Evolutionary conservation across 106 monocot species (phyloP), one percentile per base, ranked within the genome.

Genomic region (Apostasia shenzhenica): DNA sequence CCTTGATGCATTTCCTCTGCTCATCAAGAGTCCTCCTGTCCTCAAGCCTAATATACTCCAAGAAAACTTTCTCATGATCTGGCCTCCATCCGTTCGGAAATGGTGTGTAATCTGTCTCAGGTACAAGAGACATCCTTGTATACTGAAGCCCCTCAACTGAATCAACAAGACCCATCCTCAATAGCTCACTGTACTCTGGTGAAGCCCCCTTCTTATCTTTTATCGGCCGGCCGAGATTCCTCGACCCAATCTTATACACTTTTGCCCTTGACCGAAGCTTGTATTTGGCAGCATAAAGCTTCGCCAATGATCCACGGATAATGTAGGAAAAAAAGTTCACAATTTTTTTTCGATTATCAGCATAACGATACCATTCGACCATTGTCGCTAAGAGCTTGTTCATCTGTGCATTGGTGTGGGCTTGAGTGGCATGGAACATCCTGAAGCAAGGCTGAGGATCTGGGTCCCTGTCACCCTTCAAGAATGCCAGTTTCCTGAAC

Each of bases 291-390:
- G 95, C 95, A 81, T 97, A 97, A 1, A 97, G 82, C 77, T 97
- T 97, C 2, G 95, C 95, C 62, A 97, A 59, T 3, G 95, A 97
- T 12, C 95, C 95, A 65, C 95, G 76, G 12, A 97, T 76, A 14
- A 97, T 97, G 72, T 97, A 97, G 57, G 92, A 92, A 66, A 92
- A 97, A 70, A 97, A 97, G 70, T 92, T 92, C 6, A 97, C 95
- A 6, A 97, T 67, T 70, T 97, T 97, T 64, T 92, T 97, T 7
- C 95, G 78, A 66, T 97, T 97, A 82, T 97, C 95, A 38, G 95
- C 95, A 53, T 92, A 97, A 38, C 91, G 67, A 49, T 87, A 97
- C 95, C 95, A 97, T 60, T 97, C 95, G 46, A 82, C 84, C 82
- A 97, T 97, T 6, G 92, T 92, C 41, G 72, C 69, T 73, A 97